Base-by-base conservation (phyloP, 139 green algal genomes). In the Haematococcus sp. region DNA sequence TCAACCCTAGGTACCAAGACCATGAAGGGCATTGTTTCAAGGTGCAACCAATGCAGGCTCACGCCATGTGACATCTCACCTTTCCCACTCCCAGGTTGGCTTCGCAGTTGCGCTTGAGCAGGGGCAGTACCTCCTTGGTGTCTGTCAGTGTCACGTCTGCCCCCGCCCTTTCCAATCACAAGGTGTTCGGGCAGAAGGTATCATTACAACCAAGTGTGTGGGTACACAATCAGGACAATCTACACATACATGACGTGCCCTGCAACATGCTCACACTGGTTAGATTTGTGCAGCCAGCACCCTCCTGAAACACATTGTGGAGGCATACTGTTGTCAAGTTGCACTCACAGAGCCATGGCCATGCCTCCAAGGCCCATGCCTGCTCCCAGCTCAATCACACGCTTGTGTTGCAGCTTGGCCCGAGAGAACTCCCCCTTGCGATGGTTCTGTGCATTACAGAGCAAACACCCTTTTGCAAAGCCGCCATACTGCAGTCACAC, bases 331-430 rank as follows among this genome's bases (percentile, higher is more conserved):
- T n/a, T n/a, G n/a, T n/a, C n/a, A n/a, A n/a, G n/a, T n/a, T n/a
- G n/a, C n/a, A n/a, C 81, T 13, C 85, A 54, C 34, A 88, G 31
- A 15, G 86, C 79, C 44, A 84, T 30, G 0, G 81, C 80, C 68
- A 92, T 76, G 13, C 88, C 88, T 2, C 70, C 82, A 20, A 70
- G 35, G 27, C 93, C 92, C 80, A 95, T 94, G 69, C 93, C 93
- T 3, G 93, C 83, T 0, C 93, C 93, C 59, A 98, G 81, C 81
- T 98, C 93, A 28, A 98, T 81, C 4, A 68, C 81, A 1, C 80
- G 74, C 80, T 92, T 97, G 63, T 86, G 85, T 4, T 74, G 80
- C 3, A 94, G 51, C 58, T 87, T 91, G 28, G 76, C 25, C 0
- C 83, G 79, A 2, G 73, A 75, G 46, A 96, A 91, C 17, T 96